Percentiles rank a stretch among this genome's conserved stretches.
These are phyloP conservation scores for Zalaria obscura DNA, from an alignment of 2,329 filamentous ascomycete genomes.

Conservation along the genomic window DNA sequence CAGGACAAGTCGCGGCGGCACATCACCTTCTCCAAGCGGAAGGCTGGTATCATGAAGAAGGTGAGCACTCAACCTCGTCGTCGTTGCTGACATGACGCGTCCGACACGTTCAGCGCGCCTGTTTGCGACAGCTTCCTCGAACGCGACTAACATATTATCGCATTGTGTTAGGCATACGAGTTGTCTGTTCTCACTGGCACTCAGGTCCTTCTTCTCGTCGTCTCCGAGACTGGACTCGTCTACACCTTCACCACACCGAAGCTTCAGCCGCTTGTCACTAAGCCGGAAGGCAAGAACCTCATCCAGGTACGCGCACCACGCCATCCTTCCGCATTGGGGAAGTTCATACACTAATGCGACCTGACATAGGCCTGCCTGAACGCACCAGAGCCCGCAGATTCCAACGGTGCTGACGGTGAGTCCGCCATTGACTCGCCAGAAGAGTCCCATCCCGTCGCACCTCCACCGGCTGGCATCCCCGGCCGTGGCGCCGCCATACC, in stretches of 20 bases:
- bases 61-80: slow-evolving; percentile 37
- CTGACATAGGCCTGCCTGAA: slow-evolving; percentile 76
- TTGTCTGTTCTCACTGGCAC: slow-evolving; percentile 94
- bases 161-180: slow-evolving; percentile 65
- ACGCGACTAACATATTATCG: neutral
- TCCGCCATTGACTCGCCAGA: slow-evolving; percentile 70
- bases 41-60: slow-evolving; percentile 99
- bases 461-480: slow-evolving; percentile 17
- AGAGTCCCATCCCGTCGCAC: slow-evolving; percentile 51
- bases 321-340: neutral
- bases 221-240: slow-evolving; percentile 92
- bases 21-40: slow-evolving; percentile 99
- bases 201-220: slow-evolving; percentile 88
- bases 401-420: slow-evolving; percentile 41
- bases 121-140: neutral
- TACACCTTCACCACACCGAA: slow-evolving; percentile 98
- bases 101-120: neutral
- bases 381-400: slow-evolving; percentile 77
- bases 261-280: slow-evolving; percentile 93
- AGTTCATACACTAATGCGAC: slow-evolving; percentile 18
- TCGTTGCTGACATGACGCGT: slow-evolving; percentile 2
- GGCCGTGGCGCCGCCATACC: slow-evolving; percentile 12
- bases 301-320: slow-evolving; percentile 59
- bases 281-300: slow-evolving; percentile 96
- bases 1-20: slow-evolving; percentile 98